phyloP scores from a whole-genome alignment of 192 early-diverging fungal species.

The Gamsiella multidivaricata region DNA sequence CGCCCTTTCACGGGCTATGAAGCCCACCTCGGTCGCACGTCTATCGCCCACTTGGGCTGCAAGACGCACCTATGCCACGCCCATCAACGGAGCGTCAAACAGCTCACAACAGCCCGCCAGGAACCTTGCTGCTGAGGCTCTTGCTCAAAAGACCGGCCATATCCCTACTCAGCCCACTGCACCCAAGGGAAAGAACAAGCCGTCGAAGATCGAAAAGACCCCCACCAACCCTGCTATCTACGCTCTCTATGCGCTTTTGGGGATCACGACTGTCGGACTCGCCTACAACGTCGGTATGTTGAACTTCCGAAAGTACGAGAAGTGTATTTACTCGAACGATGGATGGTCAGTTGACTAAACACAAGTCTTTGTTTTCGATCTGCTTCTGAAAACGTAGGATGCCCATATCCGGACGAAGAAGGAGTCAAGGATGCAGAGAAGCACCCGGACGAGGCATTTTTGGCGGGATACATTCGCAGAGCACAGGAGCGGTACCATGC shows the following conservation, averaged over 20 bases:
- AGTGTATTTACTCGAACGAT: too few species aligned
- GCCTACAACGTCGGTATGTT: slow-evolving; percentile 60
- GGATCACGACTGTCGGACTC: slow-evolving; percentile 39
- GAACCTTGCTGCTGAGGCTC: slow-evolving; percentile 58
- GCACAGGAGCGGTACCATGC: slow-evolving; percentile 37
- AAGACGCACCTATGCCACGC: slow-evolving; percentile 37
- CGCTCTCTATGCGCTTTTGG: slow-evolving; percentile 50
- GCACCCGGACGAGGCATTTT: slow-evolving; percentile 30
- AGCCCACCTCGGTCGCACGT: slow-evolving; percentile 10
- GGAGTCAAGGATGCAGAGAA: slow-evolving; percentile 32
- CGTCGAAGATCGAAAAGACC: slow-evolving; percentile 59
- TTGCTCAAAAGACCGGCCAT: slow-evolving; percentile 56
- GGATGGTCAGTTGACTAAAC: too few species aligned
- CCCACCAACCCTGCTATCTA: slow-evolving; percentile 48
- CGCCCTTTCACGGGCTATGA: slow-evolving; percentile 21
- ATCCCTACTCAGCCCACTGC: slow-evolving; percentile 47
- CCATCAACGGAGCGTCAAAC: background rate
- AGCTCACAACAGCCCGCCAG: slow-evolving; percentile 21
- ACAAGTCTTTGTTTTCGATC: background rate
- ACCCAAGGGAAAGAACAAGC: slow-evolving; percentile 66
- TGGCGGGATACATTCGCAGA: slow-evolving; percentile 13
- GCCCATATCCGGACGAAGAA: slow-evolving; percentile 40
- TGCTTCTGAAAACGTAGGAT: slow-evolving; percentile 1
- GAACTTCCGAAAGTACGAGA: too few species aligned
- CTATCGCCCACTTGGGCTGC: slow-evolving; percentile 35